Evolutionary conservation across 2,329 filamentous ascomycete genomes (phyloP).

Genomic region (Cladosporium sp.): DNA sequence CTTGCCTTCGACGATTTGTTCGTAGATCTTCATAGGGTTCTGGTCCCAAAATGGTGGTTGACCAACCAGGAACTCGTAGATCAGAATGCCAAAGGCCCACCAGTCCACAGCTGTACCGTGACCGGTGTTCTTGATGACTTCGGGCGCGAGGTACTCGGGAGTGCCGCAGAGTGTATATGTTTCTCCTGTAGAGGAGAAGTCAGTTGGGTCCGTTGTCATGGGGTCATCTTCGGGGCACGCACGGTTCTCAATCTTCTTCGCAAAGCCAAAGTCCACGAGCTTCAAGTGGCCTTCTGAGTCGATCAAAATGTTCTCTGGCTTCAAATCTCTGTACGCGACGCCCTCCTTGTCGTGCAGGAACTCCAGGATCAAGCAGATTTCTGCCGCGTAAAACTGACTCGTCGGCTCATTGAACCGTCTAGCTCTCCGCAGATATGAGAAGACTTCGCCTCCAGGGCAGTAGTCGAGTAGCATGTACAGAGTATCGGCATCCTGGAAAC

Average conservation of each 20-base stretch:
- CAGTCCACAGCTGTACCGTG: constrained; percentile 76
- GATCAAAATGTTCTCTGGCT: constrained; percentile 79
- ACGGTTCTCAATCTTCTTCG: constrained; percentile 71
- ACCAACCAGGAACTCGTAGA: constrained; percentile 82
- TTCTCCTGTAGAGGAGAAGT: constrained; percentile 52
- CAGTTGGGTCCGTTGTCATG: constrained; percentile 27
- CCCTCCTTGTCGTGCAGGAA: constrained; percentile 78
- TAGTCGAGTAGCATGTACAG: constrained; percentile 84
- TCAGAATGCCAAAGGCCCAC: constrained; percentile 83
- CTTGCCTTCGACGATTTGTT: constrained; percentile 76
- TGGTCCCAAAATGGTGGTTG: constrained; percentile 87
- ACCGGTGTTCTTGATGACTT: constrained; percentile 81
- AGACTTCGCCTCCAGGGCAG: constrained; percentile 80
- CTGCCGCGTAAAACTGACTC: constrained; percentile 79
- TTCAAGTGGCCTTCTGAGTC: constrained; percentile 79
- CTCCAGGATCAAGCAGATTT: constrained; percentile 80
- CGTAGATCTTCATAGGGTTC: constrained; percentile 85
- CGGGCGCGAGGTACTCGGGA: constrained; percentile 80
- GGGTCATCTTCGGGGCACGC: constrained; percentile 19
- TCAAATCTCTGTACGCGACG: constrained; percentile 79
- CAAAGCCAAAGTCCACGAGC: constrained; percentile 83
- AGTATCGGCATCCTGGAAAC: constrained; percentile 77
- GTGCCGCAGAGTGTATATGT: constrained; percentile 84
- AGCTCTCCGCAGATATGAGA: constrained; percentile 76
- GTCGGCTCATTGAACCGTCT: constrained; percentile 77